Evolutionary conservation across 306 rosid genomes (phyloP).

Genomic region (Cucurbita moschata): DNA sequence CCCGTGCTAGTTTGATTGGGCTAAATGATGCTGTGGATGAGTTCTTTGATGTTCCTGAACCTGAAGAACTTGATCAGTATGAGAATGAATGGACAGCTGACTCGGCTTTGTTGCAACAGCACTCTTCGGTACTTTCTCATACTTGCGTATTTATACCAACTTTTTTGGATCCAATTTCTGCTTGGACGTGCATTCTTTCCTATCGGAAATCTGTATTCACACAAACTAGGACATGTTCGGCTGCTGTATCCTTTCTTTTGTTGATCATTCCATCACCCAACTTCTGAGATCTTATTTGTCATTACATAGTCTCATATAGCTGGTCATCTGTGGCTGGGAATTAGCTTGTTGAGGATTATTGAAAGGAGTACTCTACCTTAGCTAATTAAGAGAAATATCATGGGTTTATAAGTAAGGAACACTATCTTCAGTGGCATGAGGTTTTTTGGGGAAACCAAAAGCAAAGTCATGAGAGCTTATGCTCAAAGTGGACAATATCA

Average conservation of each 20-base stretch:
- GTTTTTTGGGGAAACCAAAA: no score
- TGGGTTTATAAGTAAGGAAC: no score
- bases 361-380: no score
- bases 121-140: conserved; percentile 23
- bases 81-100: conserved; percentile 44
- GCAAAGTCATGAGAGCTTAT: no score
- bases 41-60: conserved; percentile 70
- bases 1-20: conserved; percentile 45
- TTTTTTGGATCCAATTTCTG: background rate
- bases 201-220: background rate
- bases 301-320: background rate
- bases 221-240: background rate
- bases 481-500: no score
- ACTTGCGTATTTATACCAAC: background rate
- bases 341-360: no score
- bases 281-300: background rate
- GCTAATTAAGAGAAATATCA: no score
- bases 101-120: conserved; percentile 19
- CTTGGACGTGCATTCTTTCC: background rate
- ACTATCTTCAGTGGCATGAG: no score
- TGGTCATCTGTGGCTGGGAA: background rate
- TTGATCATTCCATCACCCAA: background rate
- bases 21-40: conserved; percentile 61
- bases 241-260: background rate
- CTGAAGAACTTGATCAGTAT: conserved; percentile 34